A percentile compares a stretch with the other conserved stretches of the same genome.
These are phyloP conservation scores for Glebionis coronaria DNA, from an alignment of 129 eudicot species.

Conservation along the genomic window DNA sequence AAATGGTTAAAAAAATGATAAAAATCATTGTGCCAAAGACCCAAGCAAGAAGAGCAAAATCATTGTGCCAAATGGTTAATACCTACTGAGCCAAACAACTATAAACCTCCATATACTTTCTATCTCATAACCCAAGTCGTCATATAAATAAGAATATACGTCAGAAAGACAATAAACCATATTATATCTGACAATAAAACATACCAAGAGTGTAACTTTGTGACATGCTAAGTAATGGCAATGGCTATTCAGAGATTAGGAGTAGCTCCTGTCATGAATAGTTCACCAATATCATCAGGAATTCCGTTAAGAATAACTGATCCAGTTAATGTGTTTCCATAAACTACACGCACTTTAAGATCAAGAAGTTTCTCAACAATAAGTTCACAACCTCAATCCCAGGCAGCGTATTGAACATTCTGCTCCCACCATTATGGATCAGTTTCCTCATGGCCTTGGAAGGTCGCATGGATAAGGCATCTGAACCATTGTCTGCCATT, in stretches of 20 bases:
- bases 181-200: background rate
- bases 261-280: constrained; percentile 84
- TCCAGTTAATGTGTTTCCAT: constrained; percentile 81
- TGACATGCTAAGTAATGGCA: constrained; percentile 64
- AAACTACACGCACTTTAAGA: constrained; percentile 78
- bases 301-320: constrained; percentile 71
- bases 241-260: constrained; percentile 96
- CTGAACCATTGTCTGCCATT: too few species aligned
- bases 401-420: background rate
- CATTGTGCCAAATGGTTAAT: too few species aligned
- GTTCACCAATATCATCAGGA: constrained; percentile 61
- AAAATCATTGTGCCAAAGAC: too few species aligned
- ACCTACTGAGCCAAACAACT: too few species aligned
- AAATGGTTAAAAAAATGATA: too few species aligned
- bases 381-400: constrained; percentile 88
- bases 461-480: too few species aligned
- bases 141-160: background rate
- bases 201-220: constrained; percentile 64
- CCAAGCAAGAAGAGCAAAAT: too few species aligned
- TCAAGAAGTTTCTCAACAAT: constrained; percentile 74
- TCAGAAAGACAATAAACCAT: background rate
- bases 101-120: too few species aligned
- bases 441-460: too few species aligned
- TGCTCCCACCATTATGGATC: background rate
- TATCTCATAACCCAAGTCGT: background rate